Evolutionary conservation across 495 filamentous ascomycete species (phyloP), one percentile per base, ranked within the genome.

Genomic region (Viridothelium virens): DNA sequence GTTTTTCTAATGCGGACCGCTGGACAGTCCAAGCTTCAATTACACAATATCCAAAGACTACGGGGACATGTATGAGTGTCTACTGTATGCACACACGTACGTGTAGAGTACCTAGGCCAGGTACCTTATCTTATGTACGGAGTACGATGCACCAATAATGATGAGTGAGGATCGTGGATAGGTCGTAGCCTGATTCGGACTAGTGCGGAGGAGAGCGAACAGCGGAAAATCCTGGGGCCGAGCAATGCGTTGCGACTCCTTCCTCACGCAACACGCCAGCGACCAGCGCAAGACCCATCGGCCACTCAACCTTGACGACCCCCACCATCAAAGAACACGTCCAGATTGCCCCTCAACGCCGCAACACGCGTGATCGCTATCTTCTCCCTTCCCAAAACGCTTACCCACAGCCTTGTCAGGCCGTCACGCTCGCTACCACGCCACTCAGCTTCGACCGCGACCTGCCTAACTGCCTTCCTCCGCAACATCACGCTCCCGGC

Each of bases 241-340:
- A 59, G 31, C 5, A 7, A 31, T 34, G 53, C 53, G 25, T 59
- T 59, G 53, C 53, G 9, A 59, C 53, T 59, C 53, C 53, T 59
- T 59, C 25, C 53, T 59, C 53, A 59, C 53, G 53, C 53, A 59
- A 59, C 53, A 33, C 53, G 53, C 53, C 53, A 59, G 18, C 36
- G 25, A 59, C 53, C 53, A 59, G 53, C 31, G 36, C 53, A 9
- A 36, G 18, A 59, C 5, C 53, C 53, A 59, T 59, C 53, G 53
- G 25, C 53, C 31, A 36, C 53, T 34, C n/a, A 10, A 59, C 53
- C 53, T 18, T 34, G 25, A 59, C 25, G 7, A 59, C 53, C 53
- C 53, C 53, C 53, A 36, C 53, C 53, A 36, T 59, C 53, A 14
- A 59, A 31, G 36, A 59, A 34, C 53, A 59, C 53, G 31, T 59